Evolutionary conservation across 306 rosid genomes (phyloP).

Genomic region (Dalbergia oliveri): DNA sequence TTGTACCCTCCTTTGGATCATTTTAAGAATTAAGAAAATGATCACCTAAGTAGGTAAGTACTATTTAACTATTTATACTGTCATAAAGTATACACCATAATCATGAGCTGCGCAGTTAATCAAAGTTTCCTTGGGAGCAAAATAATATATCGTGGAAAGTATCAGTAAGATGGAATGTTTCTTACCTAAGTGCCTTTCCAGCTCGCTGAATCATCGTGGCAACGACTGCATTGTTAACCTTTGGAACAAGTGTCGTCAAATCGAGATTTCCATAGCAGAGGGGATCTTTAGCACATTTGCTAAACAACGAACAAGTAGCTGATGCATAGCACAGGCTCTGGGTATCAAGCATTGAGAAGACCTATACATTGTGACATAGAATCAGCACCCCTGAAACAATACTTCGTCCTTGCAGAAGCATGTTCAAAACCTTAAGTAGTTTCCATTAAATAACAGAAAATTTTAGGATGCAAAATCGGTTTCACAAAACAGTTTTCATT

Average conservation of each 20-base stretch:
- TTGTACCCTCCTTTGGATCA: neutral
- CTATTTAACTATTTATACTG: neutral
- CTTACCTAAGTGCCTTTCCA: constrained; percentile 86
- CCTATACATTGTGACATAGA: constrained; percentile 58
- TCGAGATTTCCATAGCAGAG: constrained; percentile 86
- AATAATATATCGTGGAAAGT: constrained; percentile 32
- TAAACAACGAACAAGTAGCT: constrained; percentile 87
- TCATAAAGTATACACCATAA: constrained; percentile 13
- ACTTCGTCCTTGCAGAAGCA: constrained; percentile 25
- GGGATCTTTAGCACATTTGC: constrained; percentile 94
- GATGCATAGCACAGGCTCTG: constrained; percentile 91
- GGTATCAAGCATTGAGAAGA: constrained; percentile 92
- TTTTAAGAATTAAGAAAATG: neutral
- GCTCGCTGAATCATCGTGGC: constrained; percentile 96
- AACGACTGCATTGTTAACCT: constrained; percentile 95
- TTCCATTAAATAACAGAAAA: neutral
- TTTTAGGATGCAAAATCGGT: no score
- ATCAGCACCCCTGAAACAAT: constrained; percentile 41
- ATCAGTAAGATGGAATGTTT: constrained; percentile 10
- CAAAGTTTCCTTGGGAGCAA: constrained; percentile 25
- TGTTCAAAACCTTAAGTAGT: constrained; percentile 4
- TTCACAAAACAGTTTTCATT: no score
- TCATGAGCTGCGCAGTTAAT: constrained; percentile 8
- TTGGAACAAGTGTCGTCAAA: constrained; percentile 80
- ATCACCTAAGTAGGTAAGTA: neutral